These are phyloP conservation scores for Sparassis latifolia DNA, from an alignment of 1,284 basidiomycete genomes.

Conservation along the genomic window DNA sequence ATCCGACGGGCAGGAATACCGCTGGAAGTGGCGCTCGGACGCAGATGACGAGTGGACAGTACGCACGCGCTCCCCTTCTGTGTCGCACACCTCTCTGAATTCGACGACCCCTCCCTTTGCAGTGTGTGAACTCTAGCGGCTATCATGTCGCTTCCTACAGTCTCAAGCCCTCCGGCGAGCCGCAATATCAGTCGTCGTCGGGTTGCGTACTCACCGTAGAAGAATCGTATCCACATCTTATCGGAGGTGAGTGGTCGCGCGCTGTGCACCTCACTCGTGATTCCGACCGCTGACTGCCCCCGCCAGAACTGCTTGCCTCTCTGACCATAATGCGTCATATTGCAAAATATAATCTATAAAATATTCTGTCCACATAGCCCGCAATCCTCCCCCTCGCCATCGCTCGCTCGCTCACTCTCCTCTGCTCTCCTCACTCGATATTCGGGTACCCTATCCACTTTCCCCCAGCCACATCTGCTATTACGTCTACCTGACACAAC, in stretches of 20 bases:
- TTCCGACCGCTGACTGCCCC: slow-evolving; percentile 1
- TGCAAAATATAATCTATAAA: slow-evolving; percentile 39
- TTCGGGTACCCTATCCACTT: no score
- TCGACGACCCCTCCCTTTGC: slow-evolving; percentile 3
- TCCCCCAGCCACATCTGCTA: no score
- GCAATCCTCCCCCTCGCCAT: neutral
- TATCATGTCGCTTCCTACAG: slow-evolving; percentile 54
- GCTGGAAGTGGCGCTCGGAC: slow-evolving; percentile 43
- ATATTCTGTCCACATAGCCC: neutral
- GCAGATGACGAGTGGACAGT: slow-evolving; percentile 58
- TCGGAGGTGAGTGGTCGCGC: slow-evolving; percentile 35
- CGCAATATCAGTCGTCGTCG: slow-evolving; percentile 44
- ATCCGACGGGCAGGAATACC: slow-evolving; percentile 52
- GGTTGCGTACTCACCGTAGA: slow-evolving; percentile 59
- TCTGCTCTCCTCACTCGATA: no score
- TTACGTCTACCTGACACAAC: no score
- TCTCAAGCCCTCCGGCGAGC: slow-evolving; percentile 48
- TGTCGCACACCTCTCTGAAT: neutral
- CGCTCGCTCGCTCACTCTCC: no score
- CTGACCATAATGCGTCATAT: slow-evolving; percentile 64
- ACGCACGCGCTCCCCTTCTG: slow-evolving; percentile 16
- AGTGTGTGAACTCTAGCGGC: slow-evolving; percentile 49
- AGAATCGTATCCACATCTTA: slow-evolving; percentile 48
- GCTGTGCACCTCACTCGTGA: neutral
- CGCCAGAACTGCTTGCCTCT: slow-evolving; percentile 51